Evolutionary conservation across 495 filamentous ascomycete genomes (phyloP), one percentile per base, ranked within the genome.

Genomic region (Penicillium steckii): DNA sequence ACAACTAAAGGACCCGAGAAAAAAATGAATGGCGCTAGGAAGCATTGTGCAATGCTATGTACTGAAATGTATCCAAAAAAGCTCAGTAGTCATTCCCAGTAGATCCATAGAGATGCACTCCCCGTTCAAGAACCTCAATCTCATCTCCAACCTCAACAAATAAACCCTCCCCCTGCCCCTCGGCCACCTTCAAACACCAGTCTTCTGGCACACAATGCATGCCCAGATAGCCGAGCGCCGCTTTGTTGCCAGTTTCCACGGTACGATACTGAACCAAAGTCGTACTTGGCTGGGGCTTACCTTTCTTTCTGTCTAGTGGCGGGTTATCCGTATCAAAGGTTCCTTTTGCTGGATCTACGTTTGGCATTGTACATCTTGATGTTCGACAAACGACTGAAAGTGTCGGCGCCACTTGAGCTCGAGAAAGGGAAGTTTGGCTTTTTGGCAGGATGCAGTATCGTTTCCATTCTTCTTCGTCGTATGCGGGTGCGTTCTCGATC

Each of bases 171-270:
- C 15, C 25, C 19, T 48, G 42, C 23, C 44, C 46, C 26, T 53
- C 46, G 8, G 56, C 56, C 41, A 32, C 35, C 30, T 43, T 47
- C 42, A 59, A 52, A 19, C 22, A 38, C 27, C 33, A 17, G 46
- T 59, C 51, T 23, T 59, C 56, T 6, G 56, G 56, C 8, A 55
- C 56, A 21, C 56, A 59, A 45, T 59, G 56, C 52, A 59, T 55
- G 1, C 56, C 56, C 17, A 59, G 27, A 48, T 59, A 59, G 8
- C 56, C 56, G 8, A 59, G 48, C 17, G 56, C 56, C 12, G n/a
- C 8, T 30, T 51, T 44, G 32, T 59, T 59, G 10, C 56, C 56
- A 38, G 38, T 41, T 17, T 59, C 56, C 8, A 59, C 47, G 2
- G 47, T 59, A 4, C 56, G 46, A 18, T 55, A 27, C 44, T 50